Percentiles rank a stretch among this genome's conserved stretches.
Evolutionary conservation across 2,329 filamentous ascomycete genomes (phyloP).

Genomic region (Phialophora expanda): DNA sequence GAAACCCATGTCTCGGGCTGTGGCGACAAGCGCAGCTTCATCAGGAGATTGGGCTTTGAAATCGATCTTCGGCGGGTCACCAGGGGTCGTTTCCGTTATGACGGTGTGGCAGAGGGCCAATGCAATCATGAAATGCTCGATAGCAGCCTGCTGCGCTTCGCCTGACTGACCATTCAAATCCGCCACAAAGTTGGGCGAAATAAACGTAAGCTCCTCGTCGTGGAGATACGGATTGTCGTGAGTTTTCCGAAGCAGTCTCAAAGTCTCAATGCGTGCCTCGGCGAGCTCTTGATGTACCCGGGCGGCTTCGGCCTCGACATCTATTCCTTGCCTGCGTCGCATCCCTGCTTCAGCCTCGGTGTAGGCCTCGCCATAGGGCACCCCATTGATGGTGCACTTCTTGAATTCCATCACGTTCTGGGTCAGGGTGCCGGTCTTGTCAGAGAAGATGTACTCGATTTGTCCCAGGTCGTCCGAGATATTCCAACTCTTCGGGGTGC

Average conservation of each 20-base stretch:
- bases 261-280: conserved; percentile 72
- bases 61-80: conserved; percentile 86
- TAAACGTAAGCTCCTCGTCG: conserved; percentile 87
- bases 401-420: conserved; percentile 99
- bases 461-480: conserved; percentile 98
- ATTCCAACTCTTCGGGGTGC: conserved; percentile 97
- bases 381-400: conserved; percentile 95
- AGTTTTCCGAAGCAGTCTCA: conserved; percentile 73
- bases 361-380: conserved; percentile 95
- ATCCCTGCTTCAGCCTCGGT: conserved; percentile 96
- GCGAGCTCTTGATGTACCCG: conserved; percentile 78
- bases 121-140: conserved; percentile 90
- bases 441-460: conserved; percentile 98
- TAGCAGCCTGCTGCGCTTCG: conserved; percentile 74
- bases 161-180: conserved; percentile 81
- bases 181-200: conserved; percentile 85
- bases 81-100: conserved; percentile 85
- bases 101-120: conserved; percentile 96
- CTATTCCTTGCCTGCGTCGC: conserved; percentile 86
- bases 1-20: conserved; percentile 93
- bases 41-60: conserved; percentile 98
- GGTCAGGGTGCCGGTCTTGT: conserved; percentile 88
- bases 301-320: conserved; percentile 79
- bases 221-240: conserved; percentile 90
- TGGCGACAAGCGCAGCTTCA: conserved; percentile 90